Evolutionary conservation across 2,329 filamentous ascomycete species (phyloP).

Genomic region (Boeremia lycopersici): DNA sequence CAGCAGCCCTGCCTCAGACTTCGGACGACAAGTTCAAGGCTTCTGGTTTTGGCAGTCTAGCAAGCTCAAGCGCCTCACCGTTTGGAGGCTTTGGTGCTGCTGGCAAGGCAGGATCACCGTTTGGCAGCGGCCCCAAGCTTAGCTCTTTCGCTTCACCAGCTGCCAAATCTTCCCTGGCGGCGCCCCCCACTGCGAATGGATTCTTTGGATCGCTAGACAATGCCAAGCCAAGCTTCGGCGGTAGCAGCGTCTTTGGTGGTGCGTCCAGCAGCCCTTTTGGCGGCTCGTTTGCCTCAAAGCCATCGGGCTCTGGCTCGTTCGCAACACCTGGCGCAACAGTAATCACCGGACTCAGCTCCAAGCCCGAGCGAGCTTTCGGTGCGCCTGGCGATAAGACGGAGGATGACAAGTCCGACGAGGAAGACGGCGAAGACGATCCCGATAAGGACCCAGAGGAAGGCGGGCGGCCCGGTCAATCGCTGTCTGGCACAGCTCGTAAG

Average conservation of each 20-base stretch:
- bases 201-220: constrained; percentile 46
- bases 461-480: constrained; percentile 15
- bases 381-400: constrained; percentile 63
- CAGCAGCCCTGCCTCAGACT: constrained; percentile 43
- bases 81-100: constrained; percentile 36
- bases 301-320: constrained; percentile 67
- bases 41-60: constrained; percentile 54
- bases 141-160: constrained; percentile 35
- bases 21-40: constrained; percentile 58
- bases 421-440: constrained; percentile 52
- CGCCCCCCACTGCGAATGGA: constrained; percentile 21
- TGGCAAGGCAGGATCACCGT: constrained; percentile 39
- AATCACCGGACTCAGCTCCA: constrained; percentile 59
- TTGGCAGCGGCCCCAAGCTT: constrained; percentile 43
- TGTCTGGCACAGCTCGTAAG: constrained; percentile 12
- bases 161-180: constrained; percentile 21
- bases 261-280: constrained; percentile 46
- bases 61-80: constrained; percentile 46
- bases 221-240: constrained; percentile 43
- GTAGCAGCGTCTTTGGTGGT: constrained; percentile 50
- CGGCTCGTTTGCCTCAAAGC: constrained; percentile 25
- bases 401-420: constrained; percentile 60
- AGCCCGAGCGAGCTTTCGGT: constrained; percentile 75
- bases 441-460: constrained; percentile 43
- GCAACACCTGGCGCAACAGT: constrained; percentile 63